A percentile compares a stretch with the other conserved stretches of the same genome.
These are phyloP conservation scores for Saccharomyces uvarum DNA, from an alignment of 1,139 yeast genomes.

Conservation along the genomic window DNA sequence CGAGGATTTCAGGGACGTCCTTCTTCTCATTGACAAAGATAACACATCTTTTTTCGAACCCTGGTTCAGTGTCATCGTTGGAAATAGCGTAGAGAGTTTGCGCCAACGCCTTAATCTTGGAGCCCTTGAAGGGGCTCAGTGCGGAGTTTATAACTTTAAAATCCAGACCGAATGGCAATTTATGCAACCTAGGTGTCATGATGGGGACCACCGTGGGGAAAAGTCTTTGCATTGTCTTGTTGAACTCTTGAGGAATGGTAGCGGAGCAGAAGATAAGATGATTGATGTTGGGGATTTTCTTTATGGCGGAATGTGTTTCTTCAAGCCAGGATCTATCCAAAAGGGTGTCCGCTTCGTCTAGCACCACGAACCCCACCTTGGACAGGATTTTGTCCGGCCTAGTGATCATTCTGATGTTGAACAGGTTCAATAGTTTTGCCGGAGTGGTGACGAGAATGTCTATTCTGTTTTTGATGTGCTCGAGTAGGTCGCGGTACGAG, in stretches of 20 bases:
- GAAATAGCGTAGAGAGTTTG: conserved; percentile 83
- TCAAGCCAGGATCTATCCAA: conserved; percentile 76
- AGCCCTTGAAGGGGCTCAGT: conserved; percentile 71
- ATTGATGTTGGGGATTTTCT: conserved; percentile 45
- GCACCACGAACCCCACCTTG: conserved; percentile 52
- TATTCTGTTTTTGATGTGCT: conserved; percentile 44
- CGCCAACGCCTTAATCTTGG: conserved; percentile 74
- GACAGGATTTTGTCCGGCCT: conserved; percentile 44
- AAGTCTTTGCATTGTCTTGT: conserved; percentile 48
- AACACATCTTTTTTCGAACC: conserved; percentile 69
- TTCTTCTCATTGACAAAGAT: conserved; percentile 77
- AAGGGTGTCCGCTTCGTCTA: conserved; percentile 94
- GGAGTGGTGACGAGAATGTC: conserved; percentile 87
- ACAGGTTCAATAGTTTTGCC: conserved; percentile 45
- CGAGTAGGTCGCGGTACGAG: conserved; percentile 43
- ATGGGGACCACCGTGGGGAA: conserved; percentile 66
- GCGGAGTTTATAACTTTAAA: conserved; percentile 70
- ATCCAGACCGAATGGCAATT: conserved; percentile 66
- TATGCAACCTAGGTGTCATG: conserved; percentile 76
- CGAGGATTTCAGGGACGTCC: conserved; percentile 50
- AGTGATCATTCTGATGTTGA: conserved; percentile 39
- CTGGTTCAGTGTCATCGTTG: conserved; percentile 75
- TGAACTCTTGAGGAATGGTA: conserved; percentile 76
- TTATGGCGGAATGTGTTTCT: conserved; percentile 55
- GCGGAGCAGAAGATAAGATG: conserved; percentile 81